A percentile compares a stretch with the other conserved stretches of the same genome.
Conservation (phyloP, 148 eudicot species). For the Amaranthus cruentus region DNA sequence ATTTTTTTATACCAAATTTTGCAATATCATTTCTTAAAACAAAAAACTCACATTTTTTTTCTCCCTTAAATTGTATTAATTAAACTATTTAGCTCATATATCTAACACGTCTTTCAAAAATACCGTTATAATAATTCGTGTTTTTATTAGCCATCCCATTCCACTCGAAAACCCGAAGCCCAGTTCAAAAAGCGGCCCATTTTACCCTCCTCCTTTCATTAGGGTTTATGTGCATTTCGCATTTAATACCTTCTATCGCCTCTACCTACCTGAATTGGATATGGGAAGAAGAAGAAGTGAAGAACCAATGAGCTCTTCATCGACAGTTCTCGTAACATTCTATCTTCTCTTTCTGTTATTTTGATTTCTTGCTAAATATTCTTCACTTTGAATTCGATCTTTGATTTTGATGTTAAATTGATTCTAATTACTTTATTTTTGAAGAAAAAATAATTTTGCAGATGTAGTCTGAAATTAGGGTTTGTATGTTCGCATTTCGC, state of each 20-base stretch:
- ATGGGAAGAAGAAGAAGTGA: slow-evolving; percentile 50
- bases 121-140: no score
- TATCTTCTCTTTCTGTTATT: background rate
- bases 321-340: slow-evolving; percentile 47
- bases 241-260: slow-evolving; percentile 21
- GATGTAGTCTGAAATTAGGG: no score
- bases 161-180: background rate
- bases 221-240: slow-evolving; percentile 3
- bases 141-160: no score
- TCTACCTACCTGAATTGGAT: slow-evolving; percentile 38
- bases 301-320: slow-evolving; percentile 49
- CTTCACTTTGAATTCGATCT: background rate
- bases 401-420: background rate
- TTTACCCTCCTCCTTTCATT: background rate
- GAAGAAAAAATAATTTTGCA: no score
- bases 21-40: no score
- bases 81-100: no score
- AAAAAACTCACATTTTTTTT: no score
- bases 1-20: no score
- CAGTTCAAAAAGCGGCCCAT: background rate
- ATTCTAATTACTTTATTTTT: background rate
- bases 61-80: no score
- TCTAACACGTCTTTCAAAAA: no score
- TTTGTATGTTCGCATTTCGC: slow-evolving; percentile 9
- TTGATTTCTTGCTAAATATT: no score